Base-by-base conservation (phyloP, 2,329 filamentous ascomycete genomes). In the Fusarium algeriense region DNA sequence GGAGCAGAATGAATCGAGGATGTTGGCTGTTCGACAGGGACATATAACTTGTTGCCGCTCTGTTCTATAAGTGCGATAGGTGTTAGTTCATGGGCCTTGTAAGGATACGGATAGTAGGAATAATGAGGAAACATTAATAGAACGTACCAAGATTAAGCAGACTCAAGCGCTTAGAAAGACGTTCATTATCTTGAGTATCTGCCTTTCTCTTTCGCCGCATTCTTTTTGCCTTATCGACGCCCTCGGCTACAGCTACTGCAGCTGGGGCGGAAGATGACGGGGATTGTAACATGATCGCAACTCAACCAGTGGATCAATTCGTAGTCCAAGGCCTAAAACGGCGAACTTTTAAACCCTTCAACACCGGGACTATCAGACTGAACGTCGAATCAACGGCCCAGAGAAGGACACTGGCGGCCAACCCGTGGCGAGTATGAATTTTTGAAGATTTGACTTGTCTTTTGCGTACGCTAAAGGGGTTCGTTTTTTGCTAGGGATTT, bases 121-220 rank as follows among this genome's bases (percentile, higher is more conserved):
- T 15, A 34, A 54, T 35, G 26, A 43, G 26, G 58, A 55, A 34
- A 20, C 17, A 53, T 50, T 34, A 41, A 32, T 20, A 28, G 49
- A 63, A 53, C 84, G 60, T 89, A 96, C 94, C 92, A 71, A 98
- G 83, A 79, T 95, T 94, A 60, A 98, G 86, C 55, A 93, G 84
- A 78, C 93, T 93, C 80, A 98, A 87, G 71, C 92, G 88, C 84
- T 98, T 98, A 49, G 92, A 92, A 70, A 98, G 87, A 56, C 94
- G 91, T 82, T 97, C 89, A 72, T 88, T 90, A 76, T 88, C 85
- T 67, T 88, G 87, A 17, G 81, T 79, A 57, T 89, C 86, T 63
- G 89, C 87, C 81, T 90, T 91, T 75, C 89, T 83, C 82, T 91
- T 91, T 76, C 85, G 82, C 30, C 71, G 70, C 62, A 72, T 59